Base-by-base conservation (phyloP, 495 filamentous ascomycete genomes). In the Aspergillus taichungensis region DNA sequence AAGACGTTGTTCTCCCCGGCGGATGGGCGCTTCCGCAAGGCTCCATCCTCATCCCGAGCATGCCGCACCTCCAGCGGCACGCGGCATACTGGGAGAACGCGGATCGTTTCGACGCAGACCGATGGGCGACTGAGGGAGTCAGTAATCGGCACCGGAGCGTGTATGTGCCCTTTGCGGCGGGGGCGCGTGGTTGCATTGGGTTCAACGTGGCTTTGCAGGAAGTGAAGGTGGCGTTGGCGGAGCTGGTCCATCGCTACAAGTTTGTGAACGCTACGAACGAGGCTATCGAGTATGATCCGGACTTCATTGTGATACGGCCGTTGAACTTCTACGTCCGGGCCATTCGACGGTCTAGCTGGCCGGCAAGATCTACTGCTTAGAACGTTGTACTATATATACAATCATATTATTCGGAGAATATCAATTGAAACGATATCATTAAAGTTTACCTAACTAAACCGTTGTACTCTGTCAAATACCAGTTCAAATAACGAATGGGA, bases 191-290 rank as follows among this genome's bases (percentile, higher is more conserved):
- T 47, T 78, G 76, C 52, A 73, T 80, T 39, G 76, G 75, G 0
- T 79, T 78, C 52, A 79, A 78, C 55, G 73, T 78, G 52, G 76
- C 75, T 0, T 49, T 80, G 45, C 57, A 63, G 35, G 73, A 80
- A 47, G 61, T 77, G 31, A 76, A 76, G 59, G 60, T 72, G 0
- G 57, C 76, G 31, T 36, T 80, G 45, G 45, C 63, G 2, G 65
- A 77, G 57, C 49, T 79, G 37, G 51, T 79, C 6, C 78, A 66
- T 42, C 59, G 72, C 28, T 80, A 79, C 46, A 52, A 71, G 49
- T 79, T 74, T 37, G 54, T 48, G 1, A 56, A 60, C 13, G 69
- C 68, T 28, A 59, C 55, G 8, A 43, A 58, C 27, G 64, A 62
- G 27, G 55, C 62, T 0, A 52, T 77, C 8, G 69, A 73, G 42